Base-by-base conservation (phyloP, 495 filamentous ascomycete species). In the Podospora tetraspora region DNA sequence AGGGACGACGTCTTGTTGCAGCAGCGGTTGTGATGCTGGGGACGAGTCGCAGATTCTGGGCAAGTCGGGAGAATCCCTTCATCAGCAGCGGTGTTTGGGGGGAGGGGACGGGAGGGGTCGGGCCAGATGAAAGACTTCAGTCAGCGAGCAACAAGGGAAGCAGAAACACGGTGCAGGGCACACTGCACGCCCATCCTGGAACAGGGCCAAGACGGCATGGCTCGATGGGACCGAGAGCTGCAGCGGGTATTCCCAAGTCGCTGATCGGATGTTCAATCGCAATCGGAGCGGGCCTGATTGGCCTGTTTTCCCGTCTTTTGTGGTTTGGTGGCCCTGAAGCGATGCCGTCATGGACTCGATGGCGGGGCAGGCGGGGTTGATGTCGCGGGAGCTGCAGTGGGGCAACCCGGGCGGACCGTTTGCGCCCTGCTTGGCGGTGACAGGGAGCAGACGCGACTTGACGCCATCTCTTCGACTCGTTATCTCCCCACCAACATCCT, bases 191-290 rank as follows among this genome's bases (percentile, higher is more conserved):
- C 32, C 32, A 12, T 1, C 25, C 25, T 13, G 29, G 10, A 27
- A 25, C 25, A 25, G 30, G 13, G 30, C 16, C 19, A 27, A 27
- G 24, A 59, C 11, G 25, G 21, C 21, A 65, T 58, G 11, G 52
- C 24, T 58, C 64, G 56, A 66, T 56, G 64, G 56, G 25, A 32
- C 64, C 21, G 37, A 25, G 21, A 64, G 62, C 32, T 56, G 37
- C 30, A 56, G 21, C 30, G 25, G 21, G 9, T 24, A 13, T 29
- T 29, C 62, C 27, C 1, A 52, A 13, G 19, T 32, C 32, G 24
- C 58, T 68, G 63, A 68, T 68, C 66, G 34, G 34, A 43, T 43
- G 34, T 52, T 52, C 6, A 52, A 52, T 52, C 43, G 43, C 43
- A 52, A 52, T 52, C 19, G 19, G 43, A 1, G 43, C 19, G 0